A percentile compares a stretch with the other conserved stretches of the same genome.
phyloP scores from a whole-genome alignment of 2,329 filamentous ascomycete species.

The Alternaria sp. region DNA sequence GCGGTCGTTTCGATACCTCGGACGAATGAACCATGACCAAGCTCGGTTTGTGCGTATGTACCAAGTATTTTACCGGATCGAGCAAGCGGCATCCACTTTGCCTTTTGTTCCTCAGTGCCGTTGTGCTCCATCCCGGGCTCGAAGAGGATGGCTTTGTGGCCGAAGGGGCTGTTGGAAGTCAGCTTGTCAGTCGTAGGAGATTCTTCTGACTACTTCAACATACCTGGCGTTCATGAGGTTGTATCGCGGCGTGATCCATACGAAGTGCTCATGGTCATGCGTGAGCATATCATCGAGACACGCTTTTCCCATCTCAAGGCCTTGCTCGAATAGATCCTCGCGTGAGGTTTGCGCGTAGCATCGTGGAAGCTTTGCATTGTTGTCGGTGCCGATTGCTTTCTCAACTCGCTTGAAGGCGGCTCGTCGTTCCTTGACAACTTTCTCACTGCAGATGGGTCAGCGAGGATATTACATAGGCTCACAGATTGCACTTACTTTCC shows the following conservation, averaged over 20 bases:
- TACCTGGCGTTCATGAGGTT: conserved; percentile 18
- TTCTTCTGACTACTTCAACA: not conserved
- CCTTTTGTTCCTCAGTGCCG: conserved; percentile 51
- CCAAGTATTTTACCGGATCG: conserved; percentile 51
- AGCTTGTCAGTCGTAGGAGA: not conserved
- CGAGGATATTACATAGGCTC: not conserved
- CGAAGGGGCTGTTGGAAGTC: conserved; percentile 19
- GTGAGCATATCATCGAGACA: conserved; percentile 30
- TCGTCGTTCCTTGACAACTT: conserved; percentile 15
- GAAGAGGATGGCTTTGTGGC: conserved; percentile 13
- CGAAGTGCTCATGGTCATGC: conserved; percentile 28
- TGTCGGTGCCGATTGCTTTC: conserved; percentile 10
- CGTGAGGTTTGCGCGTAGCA: conserved; percentile 31
- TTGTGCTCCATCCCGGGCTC: conserved; percentile 46
- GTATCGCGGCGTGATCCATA: conserved; percentile 18
- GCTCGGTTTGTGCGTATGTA: conserved; percentile 58
- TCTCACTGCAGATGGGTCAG: conserved; percentile 3
- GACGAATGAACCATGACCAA: conserved; percentile 60
- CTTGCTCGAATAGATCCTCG: conserved; percentile 31
- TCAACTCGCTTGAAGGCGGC: conserved; percentile 24
- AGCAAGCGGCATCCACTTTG: conserved; percentile 47
- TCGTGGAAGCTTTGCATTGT: conserved; percentile 29
- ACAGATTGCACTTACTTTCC: not conserved
- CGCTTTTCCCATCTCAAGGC: conserved; percentile 27
- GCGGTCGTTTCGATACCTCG: conserved; percentile 56